Evolutionary conservation across 2,329 filamentous ascomycete species (phyloP).

Genomic region (Paecilomyces formosus): DNA sequence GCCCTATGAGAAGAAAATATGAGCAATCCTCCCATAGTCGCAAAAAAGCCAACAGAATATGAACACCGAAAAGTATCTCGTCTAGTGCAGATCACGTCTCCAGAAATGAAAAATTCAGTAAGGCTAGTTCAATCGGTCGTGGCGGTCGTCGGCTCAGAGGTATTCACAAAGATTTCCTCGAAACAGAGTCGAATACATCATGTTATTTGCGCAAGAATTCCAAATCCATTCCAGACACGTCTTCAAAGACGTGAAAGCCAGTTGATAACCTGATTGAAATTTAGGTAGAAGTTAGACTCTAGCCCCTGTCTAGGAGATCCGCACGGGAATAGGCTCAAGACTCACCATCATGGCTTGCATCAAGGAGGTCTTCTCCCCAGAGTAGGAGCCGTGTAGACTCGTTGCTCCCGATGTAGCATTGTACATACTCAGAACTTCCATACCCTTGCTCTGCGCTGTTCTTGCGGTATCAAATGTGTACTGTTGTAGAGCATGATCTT

Average conservation of each 20-base stretch:
- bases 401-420: constrained; percentile 36
- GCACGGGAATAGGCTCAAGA: background rate
- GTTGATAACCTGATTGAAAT: background rate
- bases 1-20: background rate
- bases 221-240: background rate
- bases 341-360: constrained; percentile 39
- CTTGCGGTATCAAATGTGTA: constrained; percentile 27
- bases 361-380: constrained; percentile 33
- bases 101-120: background rate
- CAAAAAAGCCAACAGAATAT: background rate
- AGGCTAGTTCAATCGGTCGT: background rate
- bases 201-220: background rate
- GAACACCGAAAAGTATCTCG: background rate
- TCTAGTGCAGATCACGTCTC: background rate
- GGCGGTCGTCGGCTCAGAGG: background rate
- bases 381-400: constrained; percentile 30
- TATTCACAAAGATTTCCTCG: background rate
- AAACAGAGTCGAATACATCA: background rate
- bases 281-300: background rate
- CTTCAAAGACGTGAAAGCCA: constrained; percentile 1
- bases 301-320: background rate
- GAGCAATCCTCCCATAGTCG: background rate
- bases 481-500: constrained; percentile 30
- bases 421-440: constrained; percentile 37
- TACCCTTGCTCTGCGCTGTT: constrained; percentile 25